These are phyloP conservation scores for Parascedosporium putredinis DNA, from an alignment of 2,329 filamentous ascomycete species.

Conservation along the genomic window DNA sequence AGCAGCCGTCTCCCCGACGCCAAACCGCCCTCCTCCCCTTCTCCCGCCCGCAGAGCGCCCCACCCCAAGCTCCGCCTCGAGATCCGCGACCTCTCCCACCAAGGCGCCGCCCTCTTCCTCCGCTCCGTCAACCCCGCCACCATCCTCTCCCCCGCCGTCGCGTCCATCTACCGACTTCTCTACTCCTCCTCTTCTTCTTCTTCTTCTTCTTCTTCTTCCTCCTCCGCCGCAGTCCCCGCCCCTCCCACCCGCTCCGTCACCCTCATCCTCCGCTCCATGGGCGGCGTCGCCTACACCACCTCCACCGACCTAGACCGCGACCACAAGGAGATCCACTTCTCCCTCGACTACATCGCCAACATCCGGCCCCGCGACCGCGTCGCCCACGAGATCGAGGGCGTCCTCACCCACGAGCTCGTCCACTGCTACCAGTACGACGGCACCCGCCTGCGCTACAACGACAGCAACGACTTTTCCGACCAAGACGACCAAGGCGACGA, in stretches of 20 bases:
- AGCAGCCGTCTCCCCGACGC: conserved; percentile 5
- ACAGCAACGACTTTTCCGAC: too few species aligned
- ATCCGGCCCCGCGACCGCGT: conserved; percentile 31
- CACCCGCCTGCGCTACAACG: too few species aligned
- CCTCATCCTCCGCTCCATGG: conserved; percentile 66
- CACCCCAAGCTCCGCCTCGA: conserved; percentile 49
- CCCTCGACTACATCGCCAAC: conserved; percentile 58
- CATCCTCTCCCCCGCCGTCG: conserved; percentile 52
- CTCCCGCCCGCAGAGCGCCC: conserved; percentile 19
- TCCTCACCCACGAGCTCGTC: conserved; percentile 85
- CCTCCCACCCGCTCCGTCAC: conserved; percentile 77
- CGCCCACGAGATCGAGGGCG: conserved; percentile 61
- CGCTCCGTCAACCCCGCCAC: conserved; percentile 49
- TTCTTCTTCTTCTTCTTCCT: conserved; percentile 28
- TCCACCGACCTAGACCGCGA: conserved; percentile 68
- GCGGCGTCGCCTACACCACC: conserved; percentile 81
- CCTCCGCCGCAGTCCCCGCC: conserved; percentile 27
- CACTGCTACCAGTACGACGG: conserved; percentile 86
- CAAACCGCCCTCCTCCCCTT: background rate
- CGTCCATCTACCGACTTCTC: conserved; percentile 59
- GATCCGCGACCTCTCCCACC: conserved; percentile 45
- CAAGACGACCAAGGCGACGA: too few species aligned
- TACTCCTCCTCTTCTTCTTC: conserved; percentile 44
- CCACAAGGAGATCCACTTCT: conserved; percentile 91
- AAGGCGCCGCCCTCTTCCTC: conserved; percentile 59